Percentiles rank a stretch among this genome's conserved stretches.
These are phyloP conservation scores for Alternaria sp. DNA, from an alignment of 2,329 filamentous ascomycete species.

Conservation along the genomic window DNA sequence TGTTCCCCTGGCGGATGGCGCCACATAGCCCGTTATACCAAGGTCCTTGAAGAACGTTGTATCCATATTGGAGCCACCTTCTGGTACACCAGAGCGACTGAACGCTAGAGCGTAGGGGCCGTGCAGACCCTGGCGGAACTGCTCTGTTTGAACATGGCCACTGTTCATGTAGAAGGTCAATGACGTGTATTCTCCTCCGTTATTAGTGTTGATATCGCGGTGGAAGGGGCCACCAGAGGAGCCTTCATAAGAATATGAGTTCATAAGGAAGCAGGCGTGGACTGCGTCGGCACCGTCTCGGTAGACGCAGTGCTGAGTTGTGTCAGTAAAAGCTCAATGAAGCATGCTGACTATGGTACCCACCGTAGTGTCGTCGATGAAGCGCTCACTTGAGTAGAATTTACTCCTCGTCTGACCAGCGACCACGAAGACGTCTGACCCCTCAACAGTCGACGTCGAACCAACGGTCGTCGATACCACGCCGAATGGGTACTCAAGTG, in stretches of 20 bases:
- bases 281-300: slow-evolving; percentile 53
- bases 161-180: slow-evolving; percentile 75
- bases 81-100: slow-evolving; percentile 63
- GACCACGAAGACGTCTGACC: slow-evolving; percentile 60
- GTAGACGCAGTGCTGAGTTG: slow-evolving; percentile 62
- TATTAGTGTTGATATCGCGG: slow-evolving; percentile 69
- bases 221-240: slow-evolving; percentile 70
- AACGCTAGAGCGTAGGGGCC: slow-evolving; percentile 70
- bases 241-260: slow-evolving; percentile 62
- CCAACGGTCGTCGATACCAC: slow-evolving; percentile 62
- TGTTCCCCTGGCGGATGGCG: slow-evolving; percentile 62
- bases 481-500: slow-evolving; percentile 47
- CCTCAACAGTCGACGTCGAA: slow-evolving; percentile 62
- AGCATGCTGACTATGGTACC: neutral
- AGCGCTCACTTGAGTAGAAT: slow-evolving; percentile 73
- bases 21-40: slow-evolving; percentile 64
- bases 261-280: slow-evolving; percentile 67
- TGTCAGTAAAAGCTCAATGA: neutral
- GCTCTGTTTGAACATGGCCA: slow-evolving; percentile 64
- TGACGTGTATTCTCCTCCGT: slow-evolving; percentile 62
- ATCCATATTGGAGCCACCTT: slow-evolving; percentile 52
- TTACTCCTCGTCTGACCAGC: slow-evolving; percentile 69
- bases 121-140: slow-evolving; percentile 67
- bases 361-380: slow-evolving; percentile 64
- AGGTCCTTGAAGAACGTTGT: slow-evolving; percentile 66